These are phyloP conservation scores for Hypoxylon cercidicola DNA, from an alignment of 495 filamentous ascomycete genomes.

Conservation along the genomic window DNA sequence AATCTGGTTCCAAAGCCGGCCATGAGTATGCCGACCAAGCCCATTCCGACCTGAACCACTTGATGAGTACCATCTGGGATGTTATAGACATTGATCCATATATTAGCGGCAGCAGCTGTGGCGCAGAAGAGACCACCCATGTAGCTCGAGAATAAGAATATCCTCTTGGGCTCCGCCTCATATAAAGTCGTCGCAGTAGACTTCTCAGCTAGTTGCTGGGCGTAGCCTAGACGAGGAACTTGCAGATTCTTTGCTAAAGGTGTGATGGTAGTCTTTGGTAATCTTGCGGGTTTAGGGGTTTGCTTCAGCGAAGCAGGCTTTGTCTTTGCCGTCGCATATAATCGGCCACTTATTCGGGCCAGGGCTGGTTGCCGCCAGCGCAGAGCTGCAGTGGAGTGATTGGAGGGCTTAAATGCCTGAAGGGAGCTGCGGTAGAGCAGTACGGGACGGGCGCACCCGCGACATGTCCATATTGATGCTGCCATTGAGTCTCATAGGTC, in stretches of 20 bases:
- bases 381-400: conserved; percentile 1
- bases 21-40: conserved; percentile 57
- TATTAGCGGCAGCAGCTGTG: conserved; percentile 65
- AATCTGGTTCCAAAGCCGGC: conserved; percentile 59
- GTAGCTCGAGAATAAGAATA: conserved; percentile 67
- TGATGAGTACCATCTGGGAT: conserved; percentile 53
- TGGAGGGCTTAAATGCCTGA: conserved; percentile 10
- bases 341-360: conserved; percentile 38
- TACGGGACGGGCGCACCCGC: conserved; percentile 24
- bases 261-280: conserved; percentile 4
- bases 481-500: conserved; percentile 17
- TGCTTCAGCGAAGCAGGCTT: conserved; percentile 24
- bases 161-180: conserved; percentile 68
- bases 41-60: conserved; percentile 58
- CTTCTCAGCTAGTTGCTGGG: conserved; percentile 55
- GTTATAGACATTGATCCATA: conserved; percentile 56
- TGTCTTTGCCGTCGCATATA: conserved; percentile 53
- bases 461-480: conserved; percentile 16
- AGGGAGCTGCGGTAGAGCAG: conserved; percentile 13
- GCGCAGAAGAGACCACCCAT: conserved; percentile 66
- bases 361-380: conserved; percentile 37
- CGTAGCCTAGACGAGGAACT: conserved; percentile 42
- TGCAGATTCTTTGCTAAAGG: conserved; percentile 6
- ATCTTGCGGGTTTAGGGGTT: not conserved
- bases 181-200: conserved; percentile 64